Conservation (phyloP, 768 basidiomycete species). For the Tephrocybe rancida region DNA sequence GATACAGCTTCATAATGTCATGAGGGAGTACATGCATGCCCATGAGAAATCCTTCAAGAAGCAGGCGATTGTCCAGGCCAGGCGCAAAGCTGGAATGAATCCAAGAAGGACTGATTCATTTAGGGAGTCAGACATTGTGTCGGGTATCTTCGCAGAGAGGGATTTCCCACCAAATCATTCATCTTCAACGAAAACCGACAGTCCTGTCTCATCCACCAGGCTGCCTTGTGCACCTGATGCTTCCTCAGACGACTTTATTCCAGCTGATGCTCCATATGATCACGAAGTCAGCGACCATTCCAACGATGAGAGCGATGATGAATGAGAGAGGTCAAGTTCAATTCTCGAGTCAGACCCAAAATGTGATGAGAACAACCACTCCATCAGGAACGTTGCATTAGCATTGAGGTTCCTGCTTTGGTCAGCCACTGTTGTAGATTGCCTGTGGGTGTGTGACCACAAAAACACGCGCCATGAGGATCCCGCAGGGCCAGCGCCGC, state of each 20-base stretch:
- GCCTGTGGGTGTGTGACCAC: constrained; percentile 41
- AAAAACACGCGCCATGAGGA: constrained; percentile 46
- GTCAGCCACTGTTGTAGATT: constrained; percentile 30
- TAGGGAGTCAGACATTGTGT: constrained; percentile 1
- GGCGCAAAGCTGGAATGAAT: not conserved
- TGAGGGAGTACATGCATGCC: not conserved
- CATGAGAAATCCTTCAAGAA: not conserved
- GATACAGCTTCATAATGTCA: not conserved
- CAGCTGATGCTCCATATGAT: no score
- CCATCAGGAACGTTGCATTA: constrained; percentile 50
- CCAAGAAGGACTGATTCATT: not conserved
- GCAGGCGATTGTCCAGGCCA: not conserved
- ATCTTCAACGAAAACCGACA: not conserved
- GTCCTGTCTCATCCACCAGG: not conserved
- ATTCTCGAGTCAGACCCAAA: no score
- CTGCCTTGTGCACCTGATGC: not conserved
- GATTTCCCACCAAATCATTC: not conserved
- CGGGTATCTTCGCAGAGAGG: not conserved
- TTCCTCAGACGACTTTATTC: not conserved
- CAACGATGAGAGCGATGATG: no score
- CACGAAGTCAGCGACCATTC: no score
- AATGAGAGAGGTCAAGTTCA: no score
- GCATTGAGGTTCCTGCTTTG: constrained; percentile 38
- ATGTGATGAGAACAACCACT: no score
- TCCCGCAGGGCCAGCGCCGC: constrained; percentile 22